A percentile compares a stretch with the other conserved stretches of the same genome.
Conservation (phyloP, 305 asterid species). For the Solanum aculeatissimum region DNA sequence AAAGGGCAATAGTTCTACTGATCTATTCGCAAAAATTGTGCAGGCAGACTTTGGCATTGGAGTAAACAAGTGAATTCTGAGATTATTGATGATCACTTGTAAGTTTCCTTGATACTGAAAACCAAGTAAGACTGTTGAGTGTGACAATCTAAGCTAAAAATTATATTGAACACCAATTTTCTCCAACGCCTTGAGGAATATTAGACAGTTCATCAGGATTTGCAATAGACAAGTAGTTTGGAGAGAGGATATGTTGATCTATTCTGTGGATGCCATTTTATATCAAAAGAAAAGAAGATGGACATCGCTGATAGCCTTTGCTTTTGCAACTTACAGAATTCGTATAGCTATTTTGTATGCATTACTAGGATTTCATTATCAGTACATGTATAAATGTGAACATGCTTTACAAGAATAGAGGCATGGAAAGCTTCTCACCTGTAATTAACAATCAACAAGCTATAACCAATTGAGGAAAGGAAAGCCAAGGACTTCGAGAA, state of each 20-base stretch:
- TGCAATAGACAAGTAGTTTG: neutral
- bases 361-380: neutral
- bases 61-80: neutral
- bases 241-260: neutral
- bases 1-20: neutral
- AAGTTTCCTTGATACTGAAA: neutral
- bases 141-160: neutral
- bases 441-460: slow-evolving; percentile 85
- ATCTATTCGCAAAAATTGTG: neutral
- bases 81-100: neutral
- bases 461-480: slow-evolving; percentile 72
- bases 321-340: neutral
- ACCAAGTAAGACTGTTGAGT: neutral
- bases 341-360: neutral
- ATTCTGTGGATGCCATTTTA: too few species aligned
- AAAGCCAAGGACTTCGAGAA: slow-evolving; percentile 75
- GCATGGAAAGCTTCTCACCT: slow-evolving; percentile 32
- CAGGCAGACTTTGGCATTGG: neutral
- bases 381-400: neutral
- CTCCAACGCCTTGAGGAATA: neutral
- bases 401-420: neutral
- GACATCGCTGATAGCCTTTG: neutral
- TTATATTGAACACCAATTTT: neutral
- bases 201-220: neutral
- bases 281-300: too few species aligned